Conservation (phyloP, 2,329 filamentous ascomycete genomes). For the Sporothrix brasiliensis region DNA sequence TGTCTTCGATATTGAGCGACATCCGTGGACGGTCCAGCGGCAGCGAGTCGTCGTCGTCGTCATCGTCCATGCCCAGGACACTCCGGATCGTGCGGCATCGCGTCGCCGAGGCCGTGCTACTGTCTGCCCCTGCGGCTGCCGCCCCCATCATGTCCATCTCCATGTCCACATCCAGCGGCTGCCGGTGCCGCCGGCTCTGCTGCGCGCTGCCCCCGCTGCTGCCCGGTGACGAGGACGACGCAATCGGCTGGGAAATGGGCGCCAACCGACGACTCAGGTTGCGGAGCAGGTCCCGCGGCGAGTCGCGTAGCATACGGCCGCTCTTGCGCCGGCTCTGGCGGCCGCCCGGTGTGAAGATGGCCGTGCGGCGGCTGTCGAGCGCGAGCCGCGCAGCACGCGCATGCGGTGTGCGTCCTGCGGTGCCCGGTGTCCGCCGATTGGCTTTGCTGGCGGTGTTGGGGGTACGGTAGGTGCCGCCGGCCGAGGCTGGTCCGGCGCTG, state of each 20-base stretch:
- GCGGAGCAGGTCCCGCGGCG: constrained; percentile 57
- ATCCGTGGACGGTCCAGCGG: constrained; percentile 57
- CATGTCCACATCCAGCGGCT: constrained; percentile 19
- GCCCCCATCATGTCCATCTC: constrained; percentile 22
- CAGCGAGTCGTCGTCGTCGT: constrained; percentile 56
- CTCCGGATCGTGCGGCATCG: constrained; percentile 2
- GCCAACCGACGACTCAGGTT: constrained; percentile 60
- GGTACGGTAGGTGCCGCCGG: constrained; percentile 28
- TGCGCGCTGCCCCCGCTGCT: constrained; percentile 19
- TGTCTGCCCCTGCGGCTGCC: constrained; percentile 12
- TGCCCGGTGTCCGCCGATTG: constrained; percentile 39
- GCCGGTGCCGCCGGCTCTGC: constrained; percentile 26
- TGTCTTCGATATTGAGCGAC: constrained; percentile 57
- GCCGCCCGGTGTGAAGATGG: constrained; percentile 60
- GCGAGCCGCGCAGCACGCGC: constrained; percentile 62
- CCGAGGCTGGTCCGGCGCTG: constrained; percentile 23
- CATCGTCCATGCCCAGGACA: constrained; percentile 46
- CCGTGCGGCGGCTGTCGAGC: constrained; percentile 61
- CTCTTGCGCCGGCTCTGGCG: constrained; percentile 58
- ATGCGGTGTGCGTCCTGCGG: constrained; percentile 58
- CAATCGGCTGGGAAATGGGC: constrained; percentile 50
- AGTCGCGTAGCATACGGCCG: constrained; percentile 58
- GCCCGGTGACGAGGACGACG: constrained; percentile 52
- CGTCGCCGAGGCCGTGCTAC: background rate
- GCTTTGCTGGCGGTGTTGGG: constrained; percentile 28